These are phyloP conservation scores for Fragaria nilgerrensis DNA, from an alignment of 306 rosid species.

Conservation along the genomic window DNA sequence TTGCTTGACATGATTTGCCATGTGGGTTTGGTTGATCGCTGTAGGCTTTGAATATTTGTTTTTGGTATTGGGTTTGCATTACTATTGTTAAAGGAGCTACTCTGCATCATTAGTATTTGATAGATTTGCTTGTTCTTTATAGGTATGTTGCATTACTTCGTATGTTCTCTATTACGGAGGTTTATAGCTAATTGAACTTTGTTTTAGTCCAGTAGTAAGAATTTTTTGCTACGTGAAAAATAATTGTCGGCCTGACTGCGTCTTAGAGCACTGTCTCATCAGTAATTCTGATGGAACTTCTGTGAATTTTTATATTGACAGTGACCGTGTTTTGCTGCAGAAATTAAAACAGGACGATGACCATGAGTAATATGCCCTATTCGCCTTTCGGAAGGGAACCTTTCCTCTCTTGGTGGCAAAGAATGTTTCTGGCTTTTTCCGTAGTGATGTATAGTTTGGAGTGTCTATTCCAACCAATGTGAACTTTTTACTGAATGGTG, in stretches of 20 bases:
- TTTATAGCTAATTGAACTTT: no score
- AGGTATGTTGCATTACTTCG: no score
- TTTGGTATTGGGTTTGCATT: no score
- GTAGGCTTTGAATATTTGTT: no score
- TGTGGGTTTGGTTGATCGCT: no score
- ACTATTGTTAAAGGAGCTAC: no score
- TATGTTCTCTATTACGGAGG: no score
- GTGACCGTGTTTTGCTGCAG: not conserved
- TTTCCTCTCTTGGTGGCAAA: not conserved
- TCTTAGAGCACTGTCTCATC: not conserved
- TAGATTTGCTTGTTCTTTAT: no score
- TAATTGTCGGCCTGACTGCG: not conserved
- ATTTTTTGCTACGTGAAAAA: not conserved
- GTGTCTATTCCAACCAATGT: not conserved
- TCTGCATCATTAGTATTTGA: no score
- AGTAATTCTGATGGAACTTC: not conserved
- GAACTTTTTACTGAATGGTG: no score
- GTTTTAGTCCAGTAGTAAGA: not conserved
- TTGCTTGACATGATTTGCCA: no score
- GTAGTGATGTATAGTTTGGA: not conserved
- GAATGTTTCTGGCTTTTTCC: not conserved
- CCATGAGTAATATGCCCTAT: not conserved
- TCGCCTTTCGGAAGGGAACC: no score
- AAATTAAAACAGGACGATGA: not conserved
- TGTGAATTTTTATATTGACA: not conserved